Evolutionary conservation across 768 basidiomycete genomes (phyloP).

Genomic region (Dentipellis fragilis): DNA sequence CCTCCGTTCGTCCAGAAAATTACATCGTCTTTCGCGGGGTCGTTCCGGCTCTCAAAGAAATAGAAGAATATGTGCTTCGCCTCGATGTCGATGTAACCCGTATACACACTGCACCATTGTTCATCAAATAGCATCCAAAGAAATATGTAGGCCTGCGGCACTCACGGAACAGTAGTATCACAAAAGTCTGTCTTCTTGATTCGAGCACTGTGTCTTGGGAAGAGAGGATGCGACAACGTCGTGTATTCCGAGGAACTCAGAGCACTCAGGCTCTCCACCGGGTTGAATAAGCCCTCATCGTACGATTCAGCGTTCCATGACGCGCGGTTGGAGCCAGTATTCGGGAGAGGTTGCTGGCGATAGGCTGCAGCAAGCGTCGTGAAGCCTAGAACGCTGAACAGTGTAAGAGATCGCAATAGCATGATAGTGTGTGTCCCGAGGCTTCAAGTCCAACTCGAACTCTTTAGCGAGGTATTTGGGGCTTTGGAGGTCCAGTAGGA

Average conservation of each 20-base stretch:
- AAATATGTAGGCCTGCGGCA: too few relatives aligned
- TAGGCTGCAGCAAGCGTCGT: too few relatives aligned
- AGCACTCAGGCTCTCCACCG: conserved; percentile 4
- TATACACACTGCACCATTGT: conserved; percentile 34
- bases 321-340: too few relatives aligned
- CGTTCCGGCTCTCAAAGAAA: conserved; percentile 36
- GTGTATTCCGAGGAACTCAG: conserved; percentile 26
- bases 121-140: too few relatives aligned
- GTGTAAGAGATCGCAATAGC: too few relatives aligned
- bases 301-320: too few relatives aligned
- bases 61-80: conserved; percentile 64
- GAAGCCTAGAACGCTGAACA: too few relatives aligned
- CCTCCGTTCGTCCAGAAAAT: conserved; percentile 29
- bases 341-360: too few relatives aligned
- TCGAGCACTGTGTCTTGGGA: conserved; percentile 32
- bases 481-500: too few relatives aligned
- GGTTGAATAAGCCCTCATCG: neutral
- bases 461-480: too few relatives aligned
- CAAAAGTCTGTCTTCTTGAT: conserved; percentile 35
- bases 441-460: too few relatives aligned
- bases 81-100: conserved; percentile 59
- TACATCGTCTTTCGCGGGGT: conserved; percentile 23
- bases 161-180: neutral
- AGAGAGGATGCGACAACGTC: conserved; percentile 30
- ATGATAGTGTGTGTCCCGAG: too few relatives aligned